Percentiles rank a stretch among this genome's conserved stretches.
These are phyloP conservation scores for Backusella australiensis DNA, from an alignment of 192 early-diverging fungal genomes.

Conservation along the genomic window DNA sequence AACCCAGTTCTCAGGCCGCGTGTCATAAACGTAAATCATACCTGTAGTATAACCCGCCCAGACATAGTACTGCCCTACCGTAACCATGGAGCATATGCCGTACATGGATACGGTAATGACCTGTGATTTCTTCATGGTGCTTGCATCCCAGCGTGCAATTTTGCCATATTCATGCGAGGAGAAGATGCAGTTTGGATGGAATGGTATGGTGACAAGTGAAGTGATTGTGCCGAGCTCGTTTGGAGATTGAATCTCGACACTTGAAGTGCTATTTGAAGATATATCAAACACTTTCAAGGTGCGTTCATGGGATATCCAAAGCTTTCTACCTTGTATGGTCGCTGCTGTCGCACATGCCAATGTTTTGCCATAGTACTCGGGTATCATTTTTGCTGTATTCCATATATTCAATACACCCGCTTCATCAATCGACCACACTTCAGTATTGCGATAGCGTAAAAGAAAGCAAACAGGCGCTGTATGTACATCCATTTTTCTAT, in stretches of 20 bases:
- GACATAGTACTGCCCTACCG: slow-evolving; percentile 55
- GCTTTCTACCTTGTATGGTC: slow-evolving; percentile 38
- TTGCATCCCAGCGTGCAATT: slow-evolving; percentile 64
- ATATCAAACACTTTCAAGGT: slow-evolving; percentile 54
- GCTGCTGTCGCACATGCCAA: slow-evolving; percentile 41
- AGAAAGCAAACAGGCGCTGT: slow-evolving; percentile 49
- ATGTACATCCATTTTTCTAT: slow-evolving; percentile 29
- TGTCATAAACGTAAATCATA: slow-evolving; percentile 71
- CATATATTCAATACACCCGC: slow-evolving; percentile 58
- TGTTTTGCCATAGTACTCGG: slow-evolving; percentile 13
- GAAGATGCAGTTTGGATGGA: slow-evolving; percentile 48
- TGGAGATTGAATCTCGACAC: slow-evolving; percentile 28
- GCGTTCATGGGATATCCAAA: slow-evolving; percentile 63
- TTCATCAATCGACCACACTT: slow-evolving; percentile 71
- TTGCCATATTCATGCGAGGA: slow-evolving; percentile 80
- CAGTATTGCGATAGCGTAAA: slow-evolving; percentile 43
- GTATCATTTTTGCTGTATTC: slow-evolving; percentile 15
- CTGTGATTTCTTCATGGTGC: slow-evolving; percentile 39
- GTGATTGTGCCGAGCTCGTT: slow-evolving; percentile 55
- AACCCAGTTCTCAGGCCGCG: slow-evolving; percentile 43
- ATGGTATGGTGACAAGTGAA: slow-evolving; percentile 47
- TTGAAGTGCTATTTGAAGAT: slow-evolving; percentile 27
- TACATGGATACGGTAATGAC: slow-evolving; percentile 57
- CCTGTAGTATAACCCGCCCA: slow-evolving; percentile 80
- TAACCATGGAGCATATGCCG: slow-evolving; percentile 56